Evolutionary conservation across 169 alveolate species (phyloP).

Genomic region (Plasmodium coatneyi): DNA sequence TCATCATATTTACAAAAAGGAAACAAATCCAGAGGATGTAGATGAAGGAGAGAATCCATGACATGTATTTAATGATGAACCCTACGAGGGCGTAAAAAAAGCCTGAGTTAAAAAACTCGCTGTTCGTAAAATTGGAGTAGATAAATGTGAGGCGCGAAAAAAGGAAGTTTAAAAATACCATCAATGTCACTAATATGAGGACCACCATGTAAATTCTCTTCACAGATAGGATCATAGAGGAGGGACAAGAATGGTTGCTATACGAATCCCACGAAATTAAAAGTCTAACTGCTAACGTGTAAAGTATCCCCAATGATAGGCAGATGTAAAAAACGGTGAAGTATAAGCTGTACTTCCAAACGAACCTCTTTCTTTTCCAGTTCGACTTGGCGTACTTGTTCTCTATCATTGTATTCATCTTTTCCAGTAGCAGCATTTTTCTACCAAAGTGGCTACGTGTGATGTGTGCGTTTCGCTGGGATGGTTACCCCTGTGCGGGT

Average conservation of each 20-base stretch:
- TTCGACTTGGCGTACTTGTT: constrained; percentile 44
- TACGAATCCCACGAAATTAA: constrained; percentile 23
- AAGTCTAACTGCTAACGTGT: constrained; percentile 32
- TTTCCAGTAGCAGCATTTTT: constrained; percentile 50
- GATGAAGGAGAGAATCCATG: constrained; percentile 51
- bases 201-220: constrained; percentile 18
- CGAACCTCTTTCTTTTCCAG: constrained; percentile 49
- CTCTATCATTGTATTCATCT: constrained; percentile 40
- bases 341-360: constrained; percentile 63
- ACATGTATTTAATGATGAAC: constrained; percentile 47
- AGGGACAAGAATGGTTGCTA: constrained; percentile 19
- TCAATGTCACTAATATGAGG: constrained; percentile 27
- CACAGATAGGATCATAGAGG: constrained; percentile 8
- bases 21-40: constrained; percentile 47
- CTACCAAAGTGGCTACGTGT: background rate
- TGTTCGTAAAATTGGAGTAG: constrained; percentile 62
- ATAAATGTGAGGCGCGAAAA: constrained; percentile 64
- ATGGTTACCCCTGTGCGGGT: background rate
- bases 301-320: constrained; percentile 4
- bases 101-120: constrained; percentile 54
- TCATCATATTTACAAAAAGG: constrained; percentile 30
- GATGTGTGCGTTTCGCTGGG: background rate
- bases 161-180: constrained; percentile 53
- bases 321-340: constrained; percentile 42
- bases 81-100: constrained; percentile 48